Conservation (phyloP, 441 rosid genomes). For the Dalechampia spathulata region DNA sequence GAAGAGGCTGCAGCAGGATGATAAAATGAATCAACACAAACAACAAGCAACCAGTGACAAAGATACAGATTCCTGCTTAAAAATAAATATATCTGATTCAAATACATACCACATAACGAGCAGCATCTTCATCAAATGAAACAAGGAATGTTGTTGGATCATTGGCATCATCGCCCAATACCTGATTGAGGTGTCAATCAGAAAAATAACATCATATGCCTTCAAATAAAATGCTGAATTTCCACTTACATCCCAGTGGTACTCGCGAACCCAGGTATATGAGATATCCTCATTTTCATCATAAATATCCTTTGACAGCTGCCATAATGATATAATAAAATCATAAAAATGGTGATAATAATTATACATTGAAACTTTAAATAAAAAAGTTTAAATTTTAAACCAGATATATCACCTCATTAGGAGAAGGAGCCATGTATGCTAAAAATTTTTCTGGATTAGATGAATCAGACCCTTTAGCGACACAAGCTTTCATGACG, state of each 20-base stretch:
- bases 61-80: not conserved
- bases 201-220: constrained; percentile 1
- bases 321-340: constrained; percentile 25
- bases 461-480: constrained; percentile 58
- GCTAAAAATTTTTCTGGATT: constrained; percentile 84
- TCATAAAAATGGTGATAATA: constrained; percentile 4
- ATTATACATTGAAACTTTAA: not conserved
- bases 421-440: constrained; percentile 77
- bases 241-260: constrained; percentile 86
- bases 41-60: not conserved
- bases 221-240: constrained; percentile 5
- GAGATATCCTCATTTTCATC: constrained; percentile 74
- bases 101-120: constrained; percentile 70
- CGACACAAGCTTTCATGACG: constrained; percentile 79
- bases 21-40: constrained; percentile 9
- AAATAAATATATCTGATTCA: too few relatives aligned
- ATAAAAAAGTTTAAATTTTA: not conserved
- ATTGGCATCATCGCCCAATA: constrained; percentile 60
- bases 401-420: constrained; percentile 53
- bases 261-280: constrained; percentile 89
- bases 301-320: constrained; percentile 72
- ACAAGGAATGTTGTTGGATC: constrained; percentile 74
- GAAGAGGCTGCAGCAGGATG: constrained; percentile 65
- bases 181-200: constrained; percentile 32
- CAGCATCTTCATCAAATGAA: constrained; percentile 63